Evolutionary conservation across 2,329 filamentous ascomycete species (phyloP).

Genomic region (Verticillium longisporum): DNA sequence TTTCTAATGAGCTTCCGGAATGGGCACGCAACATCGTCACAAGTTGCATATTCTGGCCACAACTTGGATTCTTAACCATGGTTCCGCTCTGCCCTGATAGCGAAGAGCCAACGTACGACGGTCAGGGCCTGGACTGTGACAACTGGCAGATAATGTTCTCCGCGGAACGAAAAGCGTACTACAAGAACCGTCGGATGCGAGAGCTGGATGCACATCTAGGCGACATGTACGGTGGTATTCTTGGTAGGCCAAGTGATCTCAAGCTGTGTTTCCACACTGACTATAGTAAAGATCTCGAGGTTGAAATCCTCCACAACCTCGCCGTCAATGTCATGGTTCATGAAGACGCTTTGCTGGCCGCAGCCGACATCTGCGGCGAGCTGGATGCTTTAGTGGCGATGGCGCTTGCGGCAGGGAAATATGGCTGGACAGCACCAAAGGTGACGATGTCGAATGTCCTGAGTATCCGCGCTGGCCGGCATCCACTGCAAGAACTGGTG

Average conservation of each 20-base stretch:
- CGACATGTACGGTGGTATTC: conserved; percentile 78
- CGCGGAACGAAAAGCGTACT: conserved; percentile 67
- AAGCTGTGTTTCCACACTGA: background rate
- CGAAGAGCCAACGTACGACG: conserved; percentile 47
- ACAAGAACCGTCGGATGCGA: conserved; percentile 77
- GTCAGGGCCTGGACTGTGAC: conserved; percentile 46
- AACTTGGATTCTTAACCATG: conserved; percentile 82
- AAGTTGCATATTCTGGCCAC: conserved; percentile 85
- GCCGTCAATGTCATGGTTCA: conserved; percentile 63
- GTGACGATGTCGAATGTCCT: conserved; percentile 67
- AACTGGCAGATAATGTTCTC: conserved; percentile 74
- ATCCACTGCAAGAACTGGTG: conserved; percentile 79
- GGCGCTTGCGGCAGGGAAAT: conserved; percentile 66
- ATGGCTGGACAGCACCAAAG: conserved; percentile 62
- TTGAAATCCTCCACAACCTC: conserved; percentile 77
- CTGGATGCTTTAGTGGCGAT: conserved; percentile 81
- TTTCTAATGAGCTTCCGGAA: conserved; percentile 57
- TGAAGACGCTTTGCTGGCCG: conserved; percentile 56
- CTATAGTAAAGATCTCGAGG: conserved; percentile 62
- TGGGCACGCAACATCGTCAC: conserved; percentile 45
- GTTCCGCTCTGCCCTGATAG: conserved; percentile 50
- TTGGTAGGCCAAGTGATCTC: conserved; percentile 44
- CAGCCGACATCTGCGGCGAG: conserved; percentile 79
- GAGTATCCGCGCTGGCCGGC: conserved; percentile 69
- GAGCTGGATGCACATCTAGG: conserved; percentile 77